These are phyloP conservation scores for Phialocephala subalpina DNA, from an alignment of 2,329 filamentous ascomycete genomes.

Conservation along the genomic window DNA sequence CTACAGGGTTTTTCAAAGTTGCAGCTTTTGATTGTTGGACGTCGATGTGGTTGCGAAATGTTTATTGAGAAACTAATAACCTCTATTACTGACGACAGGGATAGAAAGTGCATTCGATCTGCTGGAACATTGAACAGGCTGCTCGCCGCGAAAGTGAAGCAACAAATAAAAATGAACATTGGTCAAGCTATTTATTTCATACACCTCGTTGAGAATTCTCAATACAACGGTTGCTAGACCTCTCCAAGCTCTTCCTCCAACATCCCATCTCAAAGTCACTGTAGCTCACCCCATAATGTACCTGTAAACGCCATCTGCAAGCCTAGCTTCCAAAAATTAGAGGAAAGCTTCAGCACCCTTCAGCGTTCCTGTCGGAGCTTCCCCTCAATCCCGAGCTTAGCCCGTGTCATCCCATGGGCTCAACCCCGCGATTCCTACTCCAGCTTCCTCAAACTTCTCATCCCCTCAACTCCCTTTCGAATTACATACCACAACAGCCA, in stretches of 20 bases:
- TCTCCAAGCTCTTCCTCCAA: background rate
- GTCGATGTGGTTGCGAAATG: too few species aligned
- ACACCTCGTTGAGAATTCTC: background rate
- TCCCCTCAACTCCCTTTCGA: background rate
- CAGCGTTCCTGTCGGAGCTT: background rate
- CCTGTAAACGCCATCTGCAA: background rate
- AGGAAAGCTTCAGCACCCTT: background rate
- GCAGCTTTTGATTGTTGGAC: too few species aligned
- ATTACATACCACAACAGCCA: conserved; percentile 26
- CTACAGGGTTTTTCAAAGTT: background rate
- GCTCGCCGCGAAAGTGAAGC: background rate
- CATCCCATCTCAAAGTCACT: background rate
- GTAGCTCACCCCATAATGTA: background rate
- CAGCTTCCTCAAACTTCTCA: conserved; percentile 1
- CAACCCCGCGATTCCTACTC: conserved; percentile 6
- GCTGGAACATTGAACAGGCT: background rate
- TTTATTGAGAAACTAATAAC: too few species aligned
- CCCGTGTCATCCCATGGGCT: background rate
- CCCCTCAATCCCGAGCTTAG: conserved; percentile 12
- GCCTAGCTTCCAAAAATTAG: background rate
- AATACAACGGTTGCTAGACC: background rate
- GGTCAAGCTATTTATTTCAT: background rate
- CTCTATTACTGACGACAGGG: background rate
- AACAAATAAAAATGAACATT: background rate
- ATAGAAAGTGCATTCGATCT: background rate